Evolutionary conservation across 495 filamentous ascomycete species (phyloP).

Genomic region (Emericellopsis terricola): DNA sequence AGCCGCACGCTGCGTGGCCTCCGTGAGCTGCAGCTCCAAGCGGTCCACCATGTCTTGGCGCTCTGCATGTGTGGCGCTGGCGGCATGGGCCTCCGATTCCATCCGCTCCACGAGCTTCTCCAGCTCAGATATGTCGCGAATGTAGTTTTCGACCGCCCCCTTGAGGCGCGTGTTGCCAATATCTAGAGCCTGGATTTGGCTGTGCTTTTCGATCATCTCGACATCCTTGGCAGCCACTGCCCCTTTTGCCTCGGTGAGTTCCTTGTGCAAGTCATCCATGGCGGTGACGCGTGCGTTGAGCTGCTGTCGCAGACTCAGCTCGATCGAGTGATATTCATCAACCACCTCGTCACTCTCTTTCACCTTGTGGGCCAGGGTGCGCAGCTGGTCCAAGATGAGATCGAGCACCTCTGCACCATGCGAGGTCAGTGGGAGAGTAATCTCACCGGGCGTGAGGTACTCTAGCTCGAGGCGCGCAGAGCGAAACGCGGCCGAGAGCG

Average conservation of each 20-base stretch:
- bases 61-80: constrained; percentile 4
- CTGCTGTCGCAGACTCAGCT: constrained; percentile 27
- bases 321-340: constrained; percentile 33
- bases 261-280: constrained; percentile 19
- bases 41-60: constrained; percentile 12
- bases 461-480: constrained; percentile 50
- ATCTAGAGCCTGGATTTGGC: constrained; percentile 36
- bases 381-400: constrained; percentile 21
- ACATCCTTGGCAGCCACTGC: too few species aligned
- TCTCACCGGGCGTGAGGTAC: constrained; percentile 45
- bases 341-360: constrained; percentile 34
- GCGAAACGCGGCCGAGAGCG: constrained; percentile 37
- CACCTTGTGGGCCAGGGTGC: constrained; percentile 25
- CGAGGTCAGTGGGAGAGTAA: constrained; percentile 21
- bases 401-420: constrained; percentile 29
- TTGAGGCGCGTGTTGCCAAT: constrained; percentile 40
- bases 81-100: constrained; percentile 32
- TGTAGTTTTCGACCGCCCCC: constrained; percentile 42
- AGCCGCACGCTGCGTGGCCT: constrained; percentile 10
- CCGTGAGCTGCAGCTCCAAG: constrained; percentile 12
- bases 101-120: constrained; percentile 40
- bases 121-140: constrained; percentile 41
- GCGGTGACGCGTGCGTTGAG: constrained; percentile 22
- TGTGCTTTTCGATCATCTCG: constrained; percentile 29
- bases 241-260: constrained; percentile 18